phyloP scores from a whole-genome alignment of 805 yeast species.

The Komagataella populi region DNA sequence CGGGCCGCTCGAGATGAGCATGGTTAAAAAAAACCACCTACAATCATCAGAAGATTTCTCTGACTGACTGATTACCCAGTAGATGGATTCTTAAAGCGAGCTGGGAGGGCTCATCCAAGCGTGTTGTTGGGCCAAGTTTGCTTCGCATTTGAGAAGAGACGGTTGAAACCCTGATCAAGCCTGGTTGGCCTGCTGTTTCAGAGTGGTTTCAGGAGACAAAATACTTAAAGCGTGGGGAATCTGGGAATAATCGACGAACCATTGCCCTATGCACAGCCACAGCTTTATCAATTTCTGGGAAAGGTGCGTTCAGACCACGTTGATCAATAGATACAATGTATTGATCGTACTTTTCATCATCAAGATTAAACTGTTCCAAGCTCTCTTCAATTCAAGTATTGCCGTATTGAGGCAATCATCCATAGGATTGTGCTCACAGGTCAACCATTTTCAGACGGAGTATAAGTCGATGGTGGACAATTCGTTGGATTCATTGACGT shows the following conservation, averaged over 20 bases:
- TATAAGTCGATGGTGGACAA: slow-evolving; percentile 19
- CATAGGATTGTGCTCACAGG: background rate
- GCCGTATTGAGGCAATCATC: background rate
- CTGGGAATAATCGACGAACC: background rate
- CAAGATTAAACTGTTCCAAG: background rate
- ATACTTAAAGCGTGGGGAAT: background rate
- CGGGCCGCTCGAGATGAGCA: background rate
- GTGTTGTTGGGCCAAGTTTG: too few relatives aligned
- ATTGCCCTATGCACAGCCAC: background rate
- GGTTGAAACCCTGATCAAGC: background rate
- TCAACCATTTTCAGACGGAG: slow-evolving; percentile 1
- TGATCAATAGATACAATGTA: background rate
- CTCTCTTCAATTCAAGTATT: background rate
- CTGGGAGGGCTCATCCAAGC: background rate
- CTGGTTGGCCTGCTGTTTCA: background rate
- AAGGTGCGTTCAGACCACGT: background rate
- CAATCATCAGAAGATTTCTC: too few relatives aligned
- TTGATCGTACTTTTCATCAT: background rate
- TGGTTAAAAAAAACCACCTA: too few relatives aligned
- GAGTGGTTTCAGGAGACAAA: background rate
- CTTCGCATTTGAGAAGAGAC: too few relatives aligned
- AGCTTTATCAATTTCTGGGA: background rate
- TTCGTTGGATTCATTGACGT: slow-evolving; percentile 44
- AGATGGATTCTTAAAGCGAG: background rate
- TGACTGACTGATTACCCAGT: background rate